A percentile compares a stretch with the other conserved stretches of the same genome.
Evolutionary conservation across 2,329 filamentous ascomycete genomes (phyloP).

Genomic region (Pseudophaeomoniella oleicola): DNA sequence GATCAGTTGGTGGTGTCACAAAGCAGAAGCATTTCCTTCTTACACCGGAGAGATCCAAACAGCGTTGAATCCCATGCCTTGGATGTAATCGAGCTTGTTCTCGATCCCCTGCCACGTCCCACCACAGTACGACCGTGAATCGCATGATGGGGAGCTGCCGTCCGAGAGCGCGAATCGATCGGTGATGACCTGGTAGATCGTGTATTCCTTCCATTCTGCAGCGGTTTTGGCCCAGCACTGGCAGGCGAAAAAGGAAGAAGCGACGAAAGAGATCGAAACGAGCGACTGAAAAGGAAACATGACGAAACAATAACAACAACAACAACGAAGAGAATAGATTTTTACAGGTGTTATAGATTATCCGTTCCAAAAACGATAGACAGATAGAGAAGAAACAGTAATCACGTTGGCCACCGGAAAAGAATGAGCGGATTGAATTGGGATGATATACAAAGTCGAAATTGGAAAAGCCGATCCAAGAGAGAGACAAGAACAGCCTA

Average conservation of each 20-base stretch:
- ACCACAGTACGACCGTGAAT: slow-evolving; percentile 23
- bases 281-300: neutral
- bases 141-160: slow-evolving; percentile 15
- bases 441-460: too few relatives aligned
- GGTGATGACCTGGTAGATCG: slow-evolving; percentile 32
- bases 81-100: slow-evolving; percentile 35
- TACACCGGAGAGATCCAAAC: slow-evolving; percentile 29
- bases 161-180: slow-evolving; percentile 30
- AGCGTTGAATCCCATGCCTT: slow-evolving; percentile 34
- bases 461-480: too few relatives aligned
- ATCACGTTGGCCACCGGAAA: too few relatives aligned
- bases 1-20: slow-evolving; percentile 83
- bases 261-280: neutral
- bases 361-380: too few relatives aligned
- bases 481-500: too few relatives aligned
- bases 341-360: too few relatives aligned
- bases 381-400: too few relatives aligned
- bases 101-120: slow-evolving; percentile 36
- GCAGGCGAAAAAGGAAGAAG: neutral
- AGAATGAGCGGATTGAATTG: too few relatives aligned
- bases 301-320: too few relatives aligned
- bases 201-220: slow-evolving; percentile 24
- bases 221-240: slow-evolving; percentile 12
- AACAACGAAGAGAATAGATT: neutral
- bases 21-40: neutral